Evolutionary conservation across 192 early-diverging fungal genomes (phyloP).

Genomic region (Umbelopsis isabellina): DNA sequence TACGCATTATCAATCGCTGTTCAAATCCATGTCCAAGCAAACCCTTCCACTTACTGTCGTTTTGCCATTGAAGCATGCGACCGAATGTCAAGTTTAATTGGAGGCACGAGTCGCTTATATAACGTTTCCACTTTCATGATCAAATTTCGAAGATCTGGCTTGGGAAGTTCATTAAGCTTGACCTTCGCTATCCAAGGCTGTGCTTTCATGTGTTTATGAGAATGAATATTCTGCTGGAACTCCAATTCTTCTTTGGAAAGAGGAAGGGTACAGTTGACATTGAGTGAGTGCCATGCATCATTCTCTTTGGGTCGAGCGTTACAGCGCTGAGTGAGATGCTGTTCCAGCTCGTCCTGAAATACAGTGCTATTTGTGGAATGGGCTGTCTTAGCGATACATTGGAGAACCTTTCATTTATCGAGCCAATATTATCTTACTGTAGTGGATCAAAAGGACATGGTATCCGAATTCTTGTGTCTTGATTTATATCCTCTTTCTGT

Average conservation of each 20-base stretch:
- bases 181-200: slow-evolving; percentile 43
- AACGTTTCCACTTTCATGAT: slow-evolving; percentile 27
- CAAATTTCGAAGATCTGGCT: slow-evolving; percentile 29
- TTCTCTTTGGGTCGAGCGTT: slow-evolving; percentile 62
- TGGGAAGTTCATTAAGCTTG: slow-evolving; percentile 28
- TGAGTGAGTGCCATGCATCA: slow-evolving; percentile 35
- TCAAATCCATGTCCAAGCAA: neutral
- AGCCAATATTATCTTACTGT: slow-evolving; percentile 60
- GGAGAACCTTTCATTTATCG: neutral
- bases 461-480: slow-evolving; percentile 50
- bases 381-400: neutral
- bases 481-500: slow-evolving; percentile 16
- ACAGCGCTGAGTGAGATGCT: slow-evolving; percentile 63
- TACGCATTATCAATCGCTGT: neutral
- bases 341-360: slow-evolving; percentile 53
- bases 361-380: slow-evolving; percentile 45
- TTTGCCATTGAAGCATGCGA: slow-evolving; percentile 6
- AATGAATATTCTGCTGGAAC: slow-evolving; percentile 28
- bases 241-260: slow-evolving; percentile 35
- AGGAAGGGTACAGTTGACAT: slow-evolving; percentile 48
- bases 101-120: slow-evolving; percentile 16
- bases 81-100: slow-evolving; percentile 20
- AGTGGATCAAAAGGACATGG: slow-evolving; percentile 75
- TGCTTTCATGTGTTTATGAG: slow-evolving; percentile 33
- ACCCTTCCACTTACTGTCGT: neutral